Base-by-base conservation (phyloP, 1,284 basidiomycete genomes). In the Apiotrichum sp. region DNA sequence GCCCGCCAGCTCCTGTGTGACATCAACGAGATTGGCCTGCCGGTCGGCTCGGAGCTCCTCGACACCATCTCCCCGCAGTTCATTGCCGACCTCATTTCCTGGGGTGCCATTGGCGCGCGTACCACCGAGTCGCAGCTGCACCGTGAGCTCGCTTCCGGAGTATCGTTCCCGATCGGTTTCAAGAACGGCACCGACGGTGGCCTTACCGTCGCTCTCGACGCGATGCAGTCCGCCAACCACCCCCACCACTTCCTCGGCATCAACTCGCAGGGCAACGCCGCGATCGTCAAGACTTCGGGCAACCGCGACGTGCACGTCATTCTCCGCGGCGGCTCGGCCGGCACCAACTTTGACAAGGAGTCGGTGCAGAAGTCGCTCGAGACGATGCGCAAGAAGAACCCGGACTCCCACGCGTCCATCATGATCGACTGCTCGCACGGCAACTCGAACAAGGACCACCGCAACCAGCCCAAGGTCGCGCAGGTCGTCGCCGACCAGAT, bases 191-290 rank as follows among this genome's bases (percentile, higher is more conserved):
- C 95, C 5, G 93, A 98, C 74, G 95, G 95, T 50, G 87, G 87
- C 46, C 85, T 91, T 62, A 69, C 80, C 60, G 75, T 80, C 41
- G 93, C 95, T 4, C 87, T 98, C 54, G 95, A 99, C 76, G 95
- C 95, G 13, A 98, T 98, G 89, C 85, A 88, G 62, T 87, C 91
- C 0, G 85, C 92, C 10, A 87, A 86, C 6, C 87, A 92, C 73
- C 89, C 92, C 16, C 95, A 98, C 77, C 88, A 89, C 53, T 99
- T 99, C 82, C 90, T 99, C 84, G 93, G 93, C 69, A 93, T 99
- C 62, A 97, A 93, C 51, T 88, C 90, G 70, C 88, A 95, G 61
- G 93, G 83, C 47, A 84, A 97, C 55, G 93, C 93, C 16, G 83
- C 92, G 39, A 98, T 98, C 73, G 95, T 98, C 71, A 91, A 92